Evolutionary conservation across 106 monocot species (phyloP).

Genomic region (Agapanthus africanus): DNA sequence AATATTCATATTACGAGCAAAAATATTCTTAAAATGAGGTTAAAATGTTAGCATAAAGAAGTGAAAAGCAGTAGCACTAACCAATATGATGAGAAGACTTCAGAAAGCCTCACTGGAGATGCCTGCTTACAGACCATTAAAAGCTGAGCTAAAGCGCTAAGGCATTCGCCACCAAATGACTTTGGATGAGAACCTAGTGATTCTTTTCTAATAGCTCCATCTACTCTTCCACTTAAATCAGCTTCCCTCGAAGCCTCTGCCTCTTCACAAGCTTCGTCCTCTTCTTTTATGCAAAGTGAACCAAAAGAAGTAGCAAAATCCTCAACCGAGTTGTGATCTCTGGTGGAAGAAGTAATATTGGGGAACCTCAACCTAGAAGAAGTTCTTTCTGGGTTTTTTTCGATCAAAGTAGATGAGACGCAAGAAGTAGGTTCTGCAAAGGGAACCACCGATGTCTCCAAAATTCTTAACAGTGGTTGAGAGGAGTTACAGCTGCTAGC

Average conservation of each 20-base stretch:
- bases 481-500: conserved; percentile 20
- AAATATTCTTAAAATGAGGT: not conserved
- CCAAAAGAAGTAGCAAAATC: conserved; percentile 30
- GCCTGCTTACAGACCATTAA: conserved; percentile 72
- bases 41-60: not conserved
- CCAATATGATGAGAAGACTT: conserved; percentile 70
- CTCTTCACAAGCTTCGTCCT: conserved; percentile 15
- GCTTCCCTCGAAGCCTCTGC: not conserved
- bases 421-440: conserved; percentile 7
- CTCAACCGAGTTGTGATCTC: conserved; percentile 4
- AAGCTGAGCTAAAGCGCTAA: conserved; percentile 58
- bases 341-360: conserved; percentile 4
- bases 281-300: conserved; percentile 47
- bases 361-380: not conserved
- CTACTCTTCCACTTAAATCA: conserved; percentile 11
- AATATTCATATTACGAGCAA: no score
- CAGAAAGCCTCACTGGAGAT: conserved; percentile 47
- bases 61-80: conserved; percentile 19
- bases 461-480: conserved; percentile 13
- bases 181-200: not conserved
- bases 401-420: conserved; percentile 5
- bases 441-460: conserved; percentile 13
- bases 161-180: conserved; percentile 27
- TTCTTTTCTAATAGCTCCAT: conserved; percentile 20
- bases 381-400: conserved; percentile 23